Conservation (phyloP, 495 filamentous ascomycete genomes). For the Xanthoparmelia taractica region DNA sequence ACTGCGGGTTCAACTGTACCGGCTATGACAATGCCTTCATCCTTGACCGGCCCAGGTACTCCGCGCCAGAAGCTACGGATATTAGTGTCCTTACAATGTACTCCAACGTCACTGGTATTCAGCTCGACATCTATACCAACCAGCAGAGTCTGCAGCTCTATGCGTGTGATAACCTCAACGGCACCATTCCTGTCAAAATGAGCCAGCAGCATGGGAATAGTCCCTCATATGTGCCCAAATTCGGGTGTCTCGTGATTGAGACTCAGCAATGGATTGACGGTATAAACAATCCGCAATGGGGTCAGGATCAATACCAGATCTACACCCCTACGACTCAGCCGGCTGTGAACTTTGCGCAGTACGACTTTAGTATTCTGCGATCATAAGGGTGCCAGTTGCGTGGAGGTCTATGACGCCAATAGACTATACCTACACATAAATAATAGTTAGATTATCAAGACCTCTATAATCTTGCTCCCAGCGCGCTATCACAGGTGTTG, state of each 20-base stretch:
- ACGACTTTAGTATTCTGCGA: conserved; percentile 24
- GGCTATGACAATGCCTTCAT: conserved; percentile 73
- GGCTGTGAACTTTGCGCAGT: conserved; percentile 25
- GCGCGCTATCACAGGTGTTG: not conserved
- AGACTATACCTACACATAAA: not conserved
- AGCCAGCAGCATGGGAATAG: conserved; percentile 44
- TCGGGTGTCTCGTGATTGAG: conserved; percentile 48
- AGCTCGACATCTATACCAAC: conserved; percentile 64
- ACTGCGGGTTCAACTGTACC: conserved; percentile 65
- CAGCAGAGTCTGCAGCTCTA: conserved; percentile 75
- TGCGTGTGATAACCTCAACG: conserved; percentile 64
- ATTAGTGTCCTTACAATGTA: conserved; percentile 54
- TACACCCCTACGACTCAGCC: conserved; percentile 23
- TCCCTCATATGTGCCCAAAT: conserved; percentile 45
- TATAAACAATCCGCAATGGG: conserved; percentile 76
- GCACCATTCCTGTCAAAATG: conserved; percentile 47
- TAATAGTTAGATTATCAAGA: not conserved
- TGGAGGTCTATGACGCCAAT: not conserved
- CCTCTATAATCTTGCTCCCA: not conserved
- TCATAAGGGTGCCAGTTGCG: not conserved
- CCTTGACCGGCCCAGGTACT: conserved; percentile 56
- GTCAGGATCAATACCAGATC: conserved; percentile 38
- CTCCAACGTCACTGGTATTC: conserved; percentile 57
- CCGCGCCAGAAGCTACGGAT: conserved; percentile 49
- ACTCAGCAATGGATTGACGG: conserved; percentile 71